Percentiles rank a stretch among this genome's conserved stretches.
Conservation (phyloP, 2,329 filamentous ascomycete species). For the Beauveria scarabaeidicola region DNA sequence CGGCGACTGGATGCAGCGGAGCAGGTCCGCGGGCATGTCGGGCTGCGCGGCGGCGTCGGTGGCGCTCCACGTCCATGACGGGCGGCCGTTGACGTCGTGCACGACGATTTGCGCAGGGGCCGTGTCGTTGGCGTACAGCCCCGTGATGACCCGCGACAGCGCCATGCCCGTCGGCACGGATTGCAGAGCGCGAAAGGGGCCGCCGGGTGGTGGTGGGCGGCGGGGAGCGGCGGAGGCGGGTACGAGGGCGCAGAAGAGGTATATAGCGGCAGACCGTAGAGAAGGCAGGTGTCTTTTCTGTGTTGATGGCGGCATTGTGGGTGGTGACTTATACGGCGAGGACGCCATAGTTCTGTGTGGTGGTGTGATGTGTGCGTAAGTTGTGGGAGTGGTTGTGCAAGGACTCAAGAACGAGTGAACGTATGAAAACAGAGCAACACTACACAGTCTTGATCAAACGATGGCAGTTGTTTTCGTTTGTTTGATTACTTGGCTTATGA, state of each 20-base stretch:
- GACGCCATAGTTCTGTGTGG: too few relatives aligned
- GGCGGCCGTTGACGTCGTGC: background rate
- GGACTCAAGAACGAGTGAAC: background rate
- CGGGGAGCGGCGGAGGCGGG: background rate
- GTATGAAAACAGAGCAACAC: background rate
- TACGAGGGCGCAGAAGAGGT: background rate
- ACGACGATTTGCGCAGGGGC: background rate
- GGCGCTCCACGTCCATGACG: constrained; percentile 1
- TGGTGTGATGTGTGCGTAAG: background rate
- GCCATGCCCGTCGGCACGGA: background rate
- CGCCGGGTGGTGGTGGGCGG: background rate
- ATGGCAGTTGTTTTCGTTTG: background rate
- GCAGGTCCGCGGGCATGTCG: background rate
- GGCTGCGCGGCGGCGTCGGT: background rate
- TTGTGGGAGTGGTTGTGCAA: background rate
- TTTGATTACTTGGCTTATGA: too few relatives aligned
- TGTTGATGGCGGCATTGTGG: background rate
- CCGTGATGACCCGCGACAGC: background rate
- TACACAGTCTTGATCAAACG: background rate
- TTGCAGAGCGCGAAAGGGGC: background rate
- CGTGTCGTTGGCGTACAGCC: constrained; percentile 1
- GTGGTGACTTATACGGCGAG: background rate
- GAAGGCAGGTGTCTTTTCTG: background rate
- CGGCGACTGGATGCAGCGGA: background rate
- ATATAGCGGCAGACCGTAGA: background rate